A percentile compares a stretch with the other conserved stretches of the same genome.
Conservation (phyloP, 2,329 filamentous ascomycete genomes). For the Alternaria gaisen region DNA sequence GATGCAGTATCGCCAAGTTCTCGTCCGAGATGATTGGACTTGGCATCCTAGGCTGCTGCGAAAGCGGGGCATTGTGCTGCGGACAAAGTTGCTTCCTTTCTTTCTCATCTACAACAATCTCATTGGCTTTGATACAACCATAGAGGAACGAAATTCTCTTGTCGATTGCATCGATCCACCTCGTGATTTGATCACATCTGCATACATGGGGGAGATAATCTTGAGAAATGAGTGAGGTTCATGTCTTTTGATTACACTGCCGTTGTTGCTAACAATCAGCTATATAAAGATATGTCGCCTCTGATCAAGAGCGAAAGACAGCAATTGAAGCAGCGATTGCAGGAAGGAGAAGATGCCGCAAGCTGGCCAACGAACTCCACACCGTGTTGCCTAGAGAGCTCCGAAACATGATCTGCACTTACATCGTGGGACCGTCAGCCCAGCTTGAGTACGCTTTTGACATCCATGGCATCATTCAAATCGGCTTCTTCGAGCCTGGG, state of each 20-base stretch:
- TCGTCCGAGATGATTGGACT: slow-evolving; percentile 33
- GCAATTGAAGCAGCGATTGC: background rate
- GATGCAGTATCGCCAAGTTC: slow-evolving; percentile 32
- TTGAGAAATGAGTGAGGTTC: background rate
- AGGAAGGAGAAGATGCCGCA: background rate
- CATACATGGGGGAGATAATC: background rate
- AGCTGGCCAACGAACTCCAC: background rate
- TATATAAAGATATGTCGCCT: background rate
- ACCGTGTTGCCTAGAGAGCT: background rate
- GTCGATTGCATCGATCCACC: background rate
- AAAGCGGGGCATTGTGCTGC: background rate
- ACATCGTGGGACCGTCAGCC: background rate
- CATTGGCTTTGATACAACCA: background rate
- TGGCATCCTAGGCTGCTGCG: background rate
- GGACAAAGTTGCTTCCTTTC: background rate
- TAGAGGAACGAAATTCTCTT: background rate
- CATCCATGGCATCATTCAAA: background rate
- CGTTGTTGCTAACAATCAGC: background rate
- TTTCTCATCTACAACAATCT: background rate
- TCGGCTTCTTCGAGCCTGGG: background rate
- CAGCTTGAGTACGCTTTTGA: background rate
- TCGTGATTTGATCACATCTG: background rate
- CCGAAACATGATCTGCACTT: background rate
- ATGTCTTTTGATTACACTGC: no score
- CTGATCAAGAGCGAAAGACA: background rate